These are phyloP conservation scores for Trichoderma asperellum DNA, from an alignment of 2,329 filamentous ascomycete genomes.

Conservation along the genomic window DNA sequence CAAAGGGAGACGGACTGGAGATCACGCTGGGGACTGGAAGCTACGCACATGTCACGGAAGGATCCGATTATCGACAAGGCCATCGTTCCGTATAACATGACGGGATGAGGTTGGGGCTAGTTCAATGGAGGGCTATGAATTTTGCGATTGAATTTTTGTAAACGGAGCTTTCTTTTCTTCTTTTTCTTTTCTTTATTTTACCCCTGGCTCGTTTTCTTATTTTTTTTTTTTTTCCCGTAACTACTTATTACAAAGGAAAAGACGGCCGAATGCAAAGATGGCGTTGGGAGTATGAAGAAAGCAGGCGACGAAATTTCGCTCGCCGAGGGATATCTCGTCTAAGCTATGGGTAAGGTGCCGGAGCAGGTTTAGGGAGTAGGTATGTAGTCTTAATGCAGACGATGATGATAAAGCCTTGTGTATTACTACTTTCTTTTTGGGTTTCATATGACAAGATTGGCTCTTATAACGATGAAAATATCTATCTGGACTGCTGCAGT, in stretches of 20 bases:
- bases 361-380: background rate
- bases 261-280: conserved; percentile 19
- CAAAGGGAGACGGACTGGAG: conserved; percentile 73
- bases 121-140: conserved; percentile 10
- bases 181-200: background rate
- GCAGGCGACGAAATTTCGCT: conserved; percentile 9
- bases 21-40: conserved; percentile 72
- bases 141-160: background rate
- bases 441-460: too few relatives aligned
- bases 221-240: background rate
- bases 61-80: conserved; percentile 66
- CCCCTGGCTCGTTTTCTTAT: background rate
- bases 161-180: background rate
- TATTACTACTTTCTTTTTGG: background rate
- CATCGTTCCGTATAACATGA: conserved; percentile 61
- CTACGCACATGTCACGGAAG: conserved; percentile 55
- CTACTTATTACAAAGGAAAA: background rate
- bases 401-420: background rate
- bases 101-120: conserved; percentile 34
- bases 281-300: conserved; percentile 27
- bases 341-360: background rate
- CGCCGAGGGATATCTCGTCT: conserved; percentile 2
- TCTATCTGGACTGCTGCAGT: too few relatives aligned
- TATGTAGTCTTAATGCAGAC: background rate
- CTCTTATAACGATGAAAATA: too few relatives aligned